Base-by-base conservation (phyloP, 164 flowering plant genomes). In the Hamamelis virginiana region DNA sequence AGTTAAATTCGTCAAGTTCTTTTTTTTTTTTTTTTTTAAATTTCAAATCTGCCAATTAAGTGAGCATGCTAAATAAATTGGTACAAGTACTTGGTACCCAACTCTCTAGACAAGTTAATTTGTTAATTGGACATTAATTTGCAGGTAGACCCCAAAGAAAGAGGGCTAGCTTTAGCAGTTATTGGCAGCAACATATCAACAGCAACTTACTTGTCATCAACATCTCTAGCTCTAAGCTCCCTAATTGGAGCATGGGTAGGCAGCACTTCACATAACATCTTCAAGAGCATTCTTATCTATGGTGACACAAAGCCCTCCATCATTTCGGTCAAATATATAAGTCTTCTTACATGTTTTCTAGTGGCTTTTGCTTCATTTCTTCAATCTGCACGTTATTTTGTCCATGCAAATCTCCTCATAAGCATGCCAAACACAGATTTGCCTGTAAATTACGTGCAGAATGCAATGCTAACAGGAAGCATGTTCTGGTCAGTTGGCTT, bases 211-310 rank as follows among this genome's bases (percentile, higher is more conserved):
- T 59, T 86, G 43, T 79, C 86, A 18, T 84, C 93, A 21, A 73
- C 76, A 0, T 82, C 85, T 15, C 77, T 88, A 6, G 73, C 82
- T 10, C 71, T 88, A 12, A 80, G 87, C 72, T 86, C 95, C 12
- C 76, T 92, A 0, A 85, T 89, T 8, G 97, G 93, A 8, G 79
- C 93, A 52, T 88, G 86, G 92, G 59, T 84, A 0, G 88, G 87
- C 12, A 82, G 80, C 74, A 68, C 87, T 26, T 75, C 82, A 1
- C 46, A 67, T 55, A 81, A 71, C 51, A 27, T 82, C 67, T 71
- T 86, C 74, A 70, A 55, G 48, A 76, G 72, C 53, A 41, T 26
- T 22, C 56, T 85, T 1, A 75, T 89, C 43, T 88, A 83, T 62
- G 92, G 93, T 1, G 81, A 82, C 77, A 87, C 75, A 26, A 81